Evolutionary conservation across 768 basidiomycete genomes (phyloP), one percentile per base, ranked within the genome.

Genomic region (Filobasidium wieringae): DNA sequence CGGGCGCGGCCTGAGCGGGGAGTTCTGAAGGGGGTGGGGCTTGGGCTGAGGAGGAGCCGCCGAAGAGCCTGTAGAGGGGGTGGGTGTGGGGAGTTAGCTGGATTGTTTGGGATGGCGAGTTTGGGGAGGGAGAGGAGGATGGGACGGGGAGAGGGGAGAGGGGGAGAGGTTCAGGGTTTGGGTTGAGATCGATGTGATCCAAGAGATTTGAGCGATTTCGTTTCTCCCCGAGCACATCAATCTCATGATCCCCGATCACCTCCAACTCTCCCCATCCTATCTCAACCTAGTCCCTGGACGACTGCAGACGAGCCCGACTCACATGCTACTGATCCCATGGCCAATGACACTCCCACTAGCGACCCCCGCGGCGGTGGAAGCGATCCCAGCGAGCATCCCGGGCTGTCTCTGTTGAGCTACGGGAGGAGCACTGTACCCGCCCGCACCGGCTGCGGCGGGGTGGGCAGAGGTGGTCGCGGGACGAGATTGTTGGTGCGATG

Each of bases 301-400:
- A n/a, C n/a, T n/a, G n/a, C n/a, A n/a, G n/a, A 47, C 9, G 9
- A 47, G 43, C 29, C 11, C n/a, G 9, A 59, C 59, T 53, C 29
- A 60, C 72, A 73, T 73, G 56, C 67, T 70, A 26, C 47, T 53
- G 59, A 73, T 73, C 27, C 72, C 72, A 56, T 73, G 72, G 12
- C 72, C 72, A n/a, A 73, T 68, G 33, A 73, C 72, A 14, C 68
- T 69, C 53, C 72, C 72, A 51, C 53, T 57, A 11, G 68, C 62
- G 11, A 68, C 72, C 60, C 72, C 70, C 50, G 69, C 70, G 64
- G 71, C 71, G n/a, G 72, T 73, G 14, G 65, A 67, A 27, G 72
- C 72, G 4, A 68, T 68, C 29, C 65, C 63, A 41, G 72, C 72
- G 49, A 73, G 66, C 45, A 73, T 55, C 53, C 72, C 72, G 7